These are phyloP conservation scores for Ampelomyces quisqualis DNA, from an alignment of 2,329 filamentous ascomycete species.

Conservation along the genomic window DNA sequence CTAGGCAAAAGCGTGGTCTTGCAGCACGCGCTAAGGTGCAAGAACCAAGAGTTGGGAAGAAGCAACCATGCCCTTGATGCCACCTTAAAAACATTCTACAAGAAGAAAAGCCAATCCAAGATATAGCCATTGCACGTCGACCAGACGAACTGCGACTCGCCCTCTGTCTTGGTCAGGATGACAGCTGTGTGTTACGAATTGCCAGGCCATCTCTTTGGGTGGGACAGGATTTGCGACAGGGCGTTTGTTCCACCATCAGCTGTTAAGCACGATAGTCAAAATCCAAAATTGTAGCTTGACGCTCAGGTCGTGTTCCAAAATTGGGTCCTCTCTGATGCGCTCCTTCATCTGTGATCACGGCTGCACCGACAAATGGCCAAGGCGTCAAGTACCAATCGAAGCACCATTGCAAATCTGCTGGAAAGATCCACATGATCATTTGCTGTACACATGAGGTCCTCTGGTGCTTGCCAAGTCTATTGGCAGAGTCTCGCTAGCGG, in stretches of 20 bases:
- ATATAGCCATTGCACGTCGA: neutral
- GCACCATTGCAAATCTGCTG: neutral
- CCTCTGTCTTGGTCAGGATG: neutral
- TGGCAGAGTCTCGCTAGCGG: slow-evolving; percentile 20
- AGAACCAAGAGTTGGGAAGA: neutral
- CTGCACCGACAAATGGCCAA: no score
- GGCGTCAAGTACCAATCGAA: no score
- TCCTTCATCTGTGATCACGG: no score
- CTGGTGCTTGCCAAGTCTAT: neutral
- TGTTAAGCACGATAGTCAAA: no score
- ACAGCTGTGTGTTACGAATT: no score
- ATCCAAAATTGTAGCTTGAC: no score
- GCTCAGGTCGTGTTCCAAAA: no score
- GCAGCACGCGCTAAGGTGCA: neutral
- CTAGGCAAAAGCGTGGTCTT: neutral
- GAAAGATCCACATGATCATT: no score
- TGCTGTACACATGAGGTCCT: neutral
- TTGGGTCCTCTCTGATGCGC: no score
- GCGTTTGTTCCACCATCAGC: no score
- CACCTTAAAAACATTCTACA: neutral
- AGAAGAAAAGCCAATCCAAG: neutral
- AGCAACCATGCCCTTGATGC: neutral
- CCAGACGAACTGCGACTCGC: neutral
- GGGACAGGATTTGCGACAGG: no score
- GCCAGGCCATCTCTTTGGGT: no score